Percentiles rank a stretch among this genome's conserved stretches.
These are phyloP conservation scores for Suillus tomentosus DNA, from an alignment of 768 basidiomycete genomes.

Conservation along the genomic window DNA sequence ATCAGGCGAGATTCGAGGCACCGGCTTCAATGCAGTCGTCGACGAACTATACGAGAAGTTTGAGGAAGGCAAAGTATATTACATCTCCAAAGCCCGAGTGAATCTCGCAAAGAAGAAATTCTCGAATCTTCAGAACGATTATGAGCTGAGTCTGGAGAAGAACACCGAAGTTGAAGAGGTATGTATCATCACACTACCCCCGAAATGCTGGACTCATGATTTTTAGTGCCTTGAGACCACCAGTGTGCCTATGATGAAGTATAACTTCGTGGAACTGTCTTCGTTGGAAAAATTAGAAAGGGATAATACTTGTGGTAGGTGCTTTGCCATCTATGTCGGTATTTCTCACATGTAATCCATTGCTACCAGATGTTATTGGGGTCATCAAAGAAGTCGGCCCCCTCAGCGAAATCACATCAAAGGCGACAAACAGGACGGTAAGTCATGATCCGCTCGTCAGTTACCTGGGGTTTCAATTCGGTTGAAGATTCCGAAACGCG, in stretches of 20 bases:
- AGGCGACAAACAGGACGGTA: conserved; percentile 70
- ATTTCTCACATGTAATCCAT: conserved; percentile 1
- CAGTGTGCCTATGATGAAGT: conserved; percentile 80
- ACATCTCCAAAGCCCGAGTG: conserved; percentile 85
- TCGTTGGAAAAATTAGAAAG: conserved; percentile 65
- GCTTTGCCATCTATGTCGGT: conserved; percentile 5
- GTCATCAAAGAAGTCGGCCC: conserved; percentile 79
- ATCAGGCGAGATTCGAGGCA: conserved; percentile 87
- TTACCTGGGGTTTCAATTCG: conserved; percentile 7
- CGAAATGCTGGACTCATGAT: conserved; percentile 13
- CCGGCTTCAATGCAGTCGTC: conserved; percentile 85
- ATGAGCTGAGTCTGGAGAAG: conserved; percentile 86
- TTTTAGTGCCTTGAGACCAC: conserved; percentile 75
- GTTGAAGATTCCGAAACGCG: conserved; percentile 80
- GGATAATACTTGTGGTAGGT: conserved; percentile 81
- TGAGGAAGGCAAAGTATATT: conserved; percentile 92
- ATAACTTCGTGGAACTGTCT: conserved; percentile 72
- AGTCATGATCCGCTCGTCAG: neutral
- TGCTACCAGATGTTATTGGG: conserved; percentile 75
- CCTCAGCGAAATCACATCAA: conserved; percentile 71
- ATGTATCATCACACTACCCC: conserved; percentile 19
- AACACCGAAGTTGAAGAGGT: conserved; percentile 87
- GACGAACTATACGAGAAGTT: conserved; percentile 83
- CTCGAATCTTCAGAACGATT: conserved; percentile 86
- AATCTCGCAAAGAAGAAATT: conserved; percentile 98